A percentile compares a stretch with the other conserved stretches of the same genome.
phyloP scores from a whole-genome alignment of 2,329 filamentous ascomycete species.

The Paraphoma sp. region DNA sequence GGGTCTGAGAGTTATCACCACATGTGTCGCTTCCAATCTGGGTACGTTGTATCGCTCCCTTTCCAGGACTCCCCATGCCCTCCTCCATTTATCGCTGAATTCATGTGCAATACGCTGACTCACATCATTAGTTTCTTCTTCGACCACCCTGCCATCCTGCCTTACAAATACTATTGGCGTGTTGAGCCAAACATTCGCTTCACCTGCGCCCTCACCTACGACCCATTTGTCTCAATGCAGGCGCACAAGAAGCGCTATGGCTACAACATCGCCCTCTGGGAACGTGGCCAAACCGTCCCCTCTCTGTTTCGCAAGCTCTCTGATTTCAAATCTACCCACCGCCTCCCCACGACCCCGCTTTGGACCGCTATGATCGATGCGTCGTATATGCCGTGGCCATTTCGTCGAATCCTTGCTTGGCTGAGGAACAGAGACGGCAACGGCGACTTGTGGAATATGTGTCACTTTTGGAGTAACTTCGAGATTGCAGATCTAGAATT shows the following conservation, averaged over 20 bases:
- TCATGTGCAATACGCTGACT: neutral
- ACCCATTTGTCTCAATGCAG: slow-evolving; percentile 94
- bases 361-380: slow-evolving; percentile 23
- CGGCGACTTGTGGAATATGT: slow-evolving; percentile 91
- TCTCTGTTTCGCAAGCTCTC: slow-evolving; percentile 48
- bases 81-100: neutral
- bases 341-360: slow-evolving; percentile 11
- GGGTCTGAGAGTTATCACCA: slow-evolving; percentile 88
- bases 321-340: slow-evolving; percentile 11
- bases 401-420: slow-evolving; percentile 13
- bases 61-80: neutral
- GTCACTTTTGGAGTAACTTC: slow-evolving; percentile 98
- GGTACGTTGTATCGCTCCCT: slow-evolving; percentile 8
- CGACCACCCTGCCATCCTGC: slow-evolving; percentile 81
- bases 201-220: slow-evolving; percentile 96
- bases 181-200: slow-evolving; percentile 97
- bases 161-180: slow-evolving; percentile 92
- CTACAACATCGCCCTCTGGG: slow-evolving; percentile 95
- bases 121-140: slow-evolving; percentile 71
- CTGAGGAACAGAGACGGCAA: slow-evolving; percentile 67
- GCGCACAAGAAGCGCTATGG: slow-evolving; percentile 97
- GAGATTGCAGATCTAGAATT: slow-evolving; percentile 92
- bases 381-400: slow-evolving; percentile 20
- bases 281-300: slow-evolving; percentile 84
- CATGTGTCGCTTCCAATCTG: slow-evolving; percentile 92